These are phyloP conservation scores for Malassezia equina DNA, from an alignment of 1,284 basidiomycete species.

Conservation along the genomic window DNA sequence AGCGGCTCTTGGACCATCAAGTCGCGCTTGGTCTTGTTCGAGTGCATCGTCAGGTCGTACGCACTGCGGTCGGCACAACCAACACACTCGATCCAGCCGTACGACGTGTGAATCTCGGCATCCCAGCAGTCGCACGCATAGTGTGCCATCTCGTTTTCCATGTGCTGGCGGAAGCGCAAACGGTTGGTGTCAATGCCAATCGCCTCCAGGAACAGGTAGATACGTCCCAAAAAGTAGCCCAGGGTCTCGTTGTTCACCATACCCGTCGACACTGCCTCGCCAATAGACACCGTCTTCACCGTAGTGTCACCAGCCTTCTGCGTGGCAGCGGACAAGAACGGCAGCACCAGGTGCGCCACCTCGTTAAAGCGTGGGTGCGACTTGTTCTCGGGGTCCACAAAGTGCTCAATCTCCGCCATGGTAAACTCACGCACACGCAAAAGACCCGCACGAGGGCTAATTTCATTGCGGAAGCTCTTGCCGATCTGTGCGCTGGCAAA, in stretches of 20 bases:
- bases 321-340: conserved; percentile 70
- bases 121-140: conserved; percentile 99
- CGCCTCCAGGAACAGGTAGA: conserved; percentile 78
- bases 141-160: conserved; percentile 97
- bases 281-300: conserved; percentile 62
- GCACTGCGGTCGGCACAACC: conserved; percentile 98
- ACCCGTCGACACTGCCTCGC: conserved; percentile 72
- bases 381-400: conserved; percentile 89
- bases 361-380: conserved; percentile 72
- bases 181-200: conserved; percentile 81
- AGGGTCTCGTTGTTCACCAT: conserved; percentile 93
- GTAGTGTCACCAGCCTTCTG: conserved; percentile 68
- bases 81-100: conserved; percentile 97
- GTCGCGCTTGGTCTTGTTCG: conserved; percentile 52
- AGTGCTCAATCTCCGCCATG: conserved; percentile 99
- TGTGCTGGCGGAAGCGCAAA: conserved; percentile 89
- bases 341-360: conserved; percentile 64
- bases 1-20: conserved; percentile 74
- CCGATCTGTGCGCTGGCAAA: conserved; percentile 97
- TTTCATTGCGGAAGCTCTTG: conserved; percentile 93
- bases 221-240: conserved; percentile 90
- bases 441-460: conserved; percentile 87
- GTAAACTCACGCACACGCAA: conserved; percentile 97
- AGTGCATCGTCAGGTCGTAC: conserved; percentile 68
- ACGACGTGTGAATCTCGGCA: conserved; percentile 87